A percentile compares a stretch with the other conserved stretches of the same genome.
Conservation (phyloP, 1,284 basidiomycete genomes). For the Ganoderma meredithae region DNA sequence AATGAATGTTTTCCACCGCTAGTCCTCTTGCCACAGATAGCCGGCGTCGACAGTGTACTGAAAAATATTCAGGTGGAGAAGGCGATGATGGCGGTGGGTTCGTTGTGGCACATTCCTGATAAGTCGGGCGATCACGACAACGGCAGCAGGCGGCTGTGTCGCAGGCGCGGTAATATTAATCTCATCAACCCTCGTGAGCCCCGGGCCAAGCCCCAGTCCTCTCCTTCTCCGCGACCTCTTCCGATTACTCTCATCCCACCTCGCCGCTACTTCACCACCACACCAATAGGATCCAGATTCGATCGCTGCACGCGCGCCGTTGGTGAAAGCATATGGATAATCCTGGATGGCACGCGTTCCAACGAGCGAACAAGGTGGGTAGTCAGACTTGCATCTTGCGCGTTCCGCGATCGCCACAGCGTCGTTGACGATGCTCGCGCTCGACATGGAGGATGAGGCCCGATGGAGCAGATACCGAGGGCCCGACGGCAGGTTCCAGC, state of each 20-base stretch:
- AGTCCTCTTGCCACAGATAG: not conserved
- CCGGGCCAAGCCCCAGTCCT: not conserved
- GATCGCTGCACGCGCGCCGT: conserved; percentile 6
- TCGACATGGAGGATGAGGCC: conserved; percentile 52
- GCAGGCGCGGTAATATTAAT: not conserved
- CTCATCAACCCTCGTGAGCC: not conserved
- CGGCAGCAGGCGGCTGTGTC: conserved; percentile 1
- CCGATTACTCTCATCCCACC: conserved; percentile 18
- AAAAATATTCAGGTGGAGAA: not conserved
- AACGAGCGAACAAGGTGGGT: conserved; percentile 41
- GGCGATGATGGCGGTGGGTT: not conserved
- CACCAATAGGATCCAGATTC: not conserved
- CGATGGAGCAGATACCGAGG: conserved; percentile 51
- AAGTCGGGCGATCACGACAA: conserved; percentile 13
- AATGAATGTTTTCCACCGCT: not conserved
- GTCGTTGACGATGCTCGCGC: conserved; percentile 10
- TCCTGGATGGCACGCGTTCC: conserved; percentile 71
- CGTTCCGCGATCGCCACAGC: not conserved
- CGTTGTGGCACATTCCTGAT: not conserved
- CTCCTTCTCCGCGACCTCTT: conserved; percentile 7
- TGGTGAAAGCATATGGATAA: conserved; percentile 60
- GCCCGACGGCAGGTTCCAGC: conserved; percentile 58
- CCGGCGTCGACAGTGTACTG: not conserved
- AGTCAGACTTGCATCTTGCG: not conserved
- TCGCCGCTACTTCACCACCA: not conserved